phyloP scores from a whole-genome alignment of 805 yeast genomes.

The Saturnispora dispora region DNA sequence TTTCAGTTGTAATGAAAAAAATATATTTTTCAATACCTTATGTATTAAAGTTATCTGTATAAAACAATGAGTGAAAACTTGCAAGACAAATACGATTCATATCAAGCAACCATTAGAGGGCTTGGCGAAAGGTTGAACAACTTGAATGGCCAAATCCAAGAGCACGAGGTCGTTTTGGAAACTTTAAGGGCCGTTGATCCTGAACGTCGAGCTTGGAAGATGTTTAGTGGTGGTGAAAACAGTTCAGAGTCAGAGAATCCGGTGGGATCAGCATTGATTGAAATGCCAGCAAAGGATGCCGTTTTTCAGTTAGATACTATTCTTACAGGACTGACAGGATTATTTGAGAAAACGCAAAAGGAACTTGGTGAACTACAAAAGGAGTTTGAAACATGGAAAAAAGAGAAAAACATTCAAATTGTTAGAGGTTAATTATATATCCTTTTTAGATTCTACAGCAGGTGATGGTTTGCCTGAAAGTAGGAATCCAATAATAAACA shows the following conservation, averaged over 20 bases:
- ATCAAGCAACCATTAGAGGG: slow-evolving; percentile 39
- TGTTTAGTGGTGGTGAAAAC: slow-evolving; percentile 64
- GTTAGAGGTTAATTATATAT: slow-evolving; percentile 25
- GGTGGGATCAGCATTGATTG: slow-evolving; percentile 50
- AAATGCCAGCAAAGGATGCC: slow-evolving; percentile 73
- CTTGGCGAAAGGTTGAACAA: slow-evolving; percentile 39
- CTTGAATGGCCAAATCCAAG: slow-evolving; percentile 38
- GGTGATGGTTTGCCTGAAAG: slow-evolving; percentile 24
- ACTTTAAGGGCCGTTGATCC: slow-evolving; percentile 44
- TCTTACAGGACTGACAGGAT: slow-evolving; percentile 36
- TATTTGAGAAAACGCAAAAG: slow-evolving; percentile 29
- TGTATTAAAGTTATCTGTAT: too few species aligned
- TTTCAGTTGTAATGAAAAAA: not conserved
- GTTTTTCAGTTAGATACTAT: slow-evolving; percentile 52
- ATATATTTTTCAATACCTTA: too few species aligned
- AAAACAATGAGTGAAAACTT: slow-evolving; percentile 16
- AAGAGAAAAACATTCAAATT: slow-evolving; percentile 39
- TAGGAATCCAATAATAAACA: slow-evolving; percentile 62
- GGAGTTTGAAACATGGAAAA: slow-evolving; percentile 41
- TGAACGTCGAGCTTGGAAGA: slow-evolving; percentile 75
- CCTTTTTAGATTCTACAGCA: slow-evolving; percentile 15
- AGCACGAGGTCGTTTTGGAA: slow-evolving; percentile 45
- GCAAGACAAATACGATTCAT: slow-evolving; percentile 43
- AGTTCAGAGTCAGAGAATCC: not conserved
- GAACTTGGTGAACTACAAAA: slow-evolving; percentile 34